Evolutionary conservation across 768 basidiomycete genomes (phyloP).

Genomic region (Leccinum obscurum): DNA sequence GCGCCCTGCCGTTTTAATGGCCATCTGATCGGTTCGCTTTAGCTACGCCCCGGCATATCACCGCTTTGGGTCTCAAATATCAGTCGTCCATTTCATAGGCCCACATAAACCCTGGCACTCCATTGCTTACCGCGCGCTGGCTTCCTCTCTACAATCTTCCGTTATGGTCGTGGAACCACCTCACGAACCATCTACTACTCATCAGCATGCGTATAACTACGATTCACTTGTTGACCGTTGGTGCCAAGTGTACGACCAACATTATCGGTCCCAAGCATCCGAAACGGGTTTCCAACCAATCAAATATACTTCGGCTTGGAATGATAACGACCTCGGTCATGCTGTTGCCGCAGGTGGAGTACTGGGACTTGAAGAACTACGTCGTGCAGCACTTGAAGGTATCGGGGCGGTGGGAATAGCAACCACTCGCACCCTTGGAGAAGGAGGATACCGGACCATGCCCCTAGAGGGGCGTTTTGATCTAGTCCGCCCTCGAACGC

Average conservation of each 20-base stretch:
- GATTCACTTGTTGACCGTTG: slow-evolving; percentile 83
- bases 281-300: slow-evolving; percentile 49
- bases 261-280: slow-evolving; percentile 66
- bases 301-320: slow-evolving; percentile 77
- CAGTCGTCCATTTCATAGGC: slow-evolving; percentile 92
- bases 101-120: slow-evolving; percentile 94
- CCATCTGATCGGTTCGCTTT: slow-evolving; percentile 26
- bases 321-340: slow-evolving; percentile 35
- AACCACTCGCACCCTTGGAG: slow-evolving; percentile 32
- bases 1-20: slow-evolving; percentile 25
- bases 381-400: slow-evolving; percentile 34
- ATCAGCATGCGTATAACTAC: slow-evolving; percentile 68
- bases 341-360: slow-evolving; percentile 19
- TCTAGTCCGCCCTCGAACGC: slow-evolving; percentile 58
- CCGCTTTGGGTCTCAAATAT: slow-evolving; percentile 86
- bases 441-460: slow-evolving; percentile 77
- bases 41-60: slow-evolving; percentile 97
- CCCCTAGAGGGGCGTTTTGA: slow-evolving; percentile 90
- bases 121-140: slow-evolving; percentile 67
- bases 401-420: slow-evolving; percentile 20
- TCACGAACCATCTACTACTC: slow-evolving; percentile 10
- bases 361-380: slow-evolving; percentile 44
- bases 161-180: slow-evolving; percentile 31
- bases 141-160: slow-evolving; percentile 36
- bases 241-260: slow-evolving; percentile 86